Conservation (phyloP, 2,329 filamentous ascomycete species). For the Lachnellula occidentalis region DNA sequence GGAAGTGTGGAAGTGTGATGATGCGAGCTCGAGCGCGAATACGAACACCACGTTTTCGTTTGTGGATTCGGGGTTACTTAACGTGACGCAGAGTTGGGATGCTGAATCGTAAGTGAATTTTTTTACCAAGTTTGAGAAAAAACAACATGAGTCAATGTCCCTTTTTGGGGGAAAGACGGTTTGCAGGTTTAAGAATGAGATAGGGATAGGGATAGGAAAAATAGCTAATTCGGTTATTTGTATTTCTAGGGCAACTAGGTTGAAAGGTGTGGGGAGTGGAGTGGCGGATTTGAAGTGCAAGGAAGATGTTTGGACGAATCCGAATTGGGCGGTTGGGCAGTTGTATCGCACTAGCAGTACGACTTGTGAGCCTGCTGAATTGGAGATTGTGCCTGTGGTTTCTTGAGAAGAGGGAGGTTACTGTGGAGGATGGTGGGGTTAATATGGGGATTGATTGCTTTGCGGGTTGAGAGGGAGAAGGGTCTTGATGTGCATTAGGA, state of each 20-base stretch:
- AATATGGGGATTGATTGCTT: too few relatives aligned
- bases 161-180: too few relatives aligned
- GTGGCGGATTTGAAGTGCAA: neutral
- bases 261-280: neutral
- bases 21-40: neutral
- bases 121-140: neutral
- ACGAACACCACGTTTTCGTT: neutral
- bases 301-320: neutral
- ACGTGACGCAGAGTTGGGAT: neutral
- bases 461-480: too few relatives aligned
- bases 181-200: too few relatives aligned
- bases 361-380: neutral
- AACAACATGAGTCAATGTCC: too few relatives aligned
- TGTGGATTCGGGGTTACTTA: neutral
- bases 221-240: neutral
- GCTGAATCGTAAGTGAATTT: neutral
- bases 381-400: neutral
- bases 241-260: neutral
- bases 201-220: too few relatives aligned
- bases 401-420: neutral
- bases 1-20: neutral
- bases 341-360: neutral
- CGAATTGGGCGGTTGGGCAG: neutral
- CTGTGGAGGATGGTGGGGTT: too few relatives aligned
- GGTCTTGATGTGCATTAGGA: too few relatives aligned